Evolutionary conservation across 2,329 filamentous ascomycete genomes (phyloP).

Genomic region (Ascochyta rabiei): DNA sequence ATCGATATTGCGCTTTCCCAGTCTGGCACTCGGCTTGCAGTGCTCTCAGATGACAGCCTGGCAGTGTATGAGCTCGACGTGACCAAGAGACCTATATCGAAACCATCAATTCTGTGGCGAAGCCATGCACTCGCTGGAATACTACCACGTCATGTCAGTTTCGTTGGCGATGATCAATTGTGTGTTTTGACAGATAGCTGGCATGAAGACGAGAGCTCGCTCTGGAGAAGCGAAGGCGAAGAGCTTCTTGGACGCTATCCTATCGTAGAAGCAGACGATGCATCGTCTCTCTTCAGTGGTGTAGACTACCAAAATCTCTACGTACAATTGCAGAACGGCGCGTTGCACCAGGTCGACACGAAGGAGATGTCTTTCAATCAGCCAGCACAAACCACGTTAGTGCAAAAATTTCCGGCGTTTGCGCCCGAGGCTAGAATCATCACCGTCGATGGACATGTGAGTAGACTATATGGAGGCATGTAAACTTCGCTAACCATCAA

Average conservation of each 20-base stretch:
- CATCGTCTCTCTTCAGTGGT: conserved; percentile 32
- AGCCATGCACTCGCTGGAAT: conserved; percentile 21
- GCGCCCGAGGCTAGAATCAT: conserved; percentile 33
- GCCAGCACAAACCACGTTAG: conserved; percentile 22
- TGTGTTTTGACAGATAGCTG: conserved; percentile 44
- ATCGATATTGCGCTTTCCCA: conserved; percentile 75
- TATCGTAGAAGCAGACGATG: conserved; percentile 29
- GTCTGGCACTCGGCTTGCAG: conserved; percentile 60
- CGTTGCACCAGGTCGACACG: conserved; percentile 23
- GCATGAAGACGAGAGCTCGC: conserved; percentile 36
- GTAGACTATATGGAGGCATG: not conserved
- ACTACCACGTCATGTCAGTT: conserved; percentile 55
- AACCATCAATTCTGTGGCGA: conserved; percentile 52
- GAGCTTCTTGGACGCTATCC: conserved; percentile 28
- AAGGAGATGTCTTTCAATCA: conserved; percentile 18
- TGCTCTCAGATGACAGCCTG: conserved; percentile 71
- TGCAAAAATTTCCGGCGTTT: conserved; percentile 36
- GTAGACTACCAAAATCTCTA: conserved; percentile 31
- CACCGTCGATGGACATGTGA: conserved; percentile 34
- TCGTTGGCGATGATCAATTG: conserved; percentile 49
- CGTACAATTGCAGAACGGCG: conserved; percentile 32
- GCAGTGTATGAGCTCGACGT: conserved; percentile 73
- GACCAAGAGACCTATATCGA: conserved; percentile 59
- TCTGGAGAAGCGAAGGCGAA: conserved; percentile 37
- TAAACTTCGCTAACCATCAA: conserved; percentile 21